These are phyloP conservation scores for Furcasterigmium sp. DNA, from an alignment of 2,329 filamentous ascomycete genomes.

Conservation along the genomic window DNA sequence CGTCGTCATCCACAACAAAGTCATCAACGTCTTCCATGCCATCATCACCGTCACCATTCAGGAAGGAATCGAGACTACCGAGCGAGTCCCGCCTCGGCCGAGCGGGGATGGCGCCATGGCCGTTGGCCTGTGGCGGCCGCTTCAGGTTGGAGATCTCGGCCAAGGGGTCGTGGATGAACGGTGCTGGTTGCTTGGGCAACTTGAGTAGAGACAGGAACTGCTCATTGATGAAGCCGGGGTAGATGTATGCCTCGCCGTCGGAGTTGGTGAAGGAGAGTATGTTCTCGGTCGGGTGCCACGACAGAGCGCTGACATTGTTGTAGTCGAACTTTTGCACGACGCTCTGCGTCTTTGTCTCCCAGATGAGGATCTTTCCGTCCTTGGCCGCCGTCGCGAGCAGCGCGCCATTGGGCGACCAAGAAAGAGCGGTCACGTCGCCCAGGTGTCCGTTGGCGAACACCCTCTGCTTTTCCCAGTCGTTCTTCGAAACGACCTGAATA, in stretches of 20 bases:
- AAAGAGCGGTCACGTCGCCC: slow-evolving; percentile 77
- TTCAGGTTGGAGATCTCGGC: slow-evolving; percentile 64
- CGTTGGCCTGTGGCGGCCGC: slow-evolving; percentile 37
- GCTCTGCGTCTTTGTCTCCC: slow-evolving; percentile 85
- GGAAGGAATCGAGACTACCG: slow-evolving; percentile 78
- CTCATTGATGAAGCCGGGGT: slow-evolving; percentile 61
- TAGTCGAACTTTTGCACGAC: slow-evolving; percentile 75
- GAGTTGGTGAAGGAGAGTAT: slow-evolving; percentile 86
- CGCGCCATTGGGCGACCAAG: slow-evolving; percentile 94
- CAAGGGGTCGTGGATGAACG: slow-evolving; percentile 78
- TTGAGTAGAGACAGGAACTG: slow-evolving; percentile 53
- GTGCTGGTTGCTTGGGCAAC: slow-evolving; percentile 65
- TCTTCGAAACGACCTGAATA: slow-evolving; percentile 80
- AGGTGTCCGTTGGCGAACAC: slow-evolving; percentile 74
- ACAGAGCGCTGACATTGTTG: slow-evolving; percentile 75
- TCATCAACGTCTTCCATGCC: slow-evolving; percentile 52
- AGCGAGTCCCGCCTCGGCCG: slow-evolving; percentile 55
- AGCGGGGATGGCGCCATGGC: slow-evolving; percentile 7
- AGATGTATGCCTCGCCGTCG: slow-evolving; percentile 90
- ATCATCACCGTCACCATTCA: slow-evolving; percentile 51
- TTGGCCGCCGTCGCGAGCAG: slow-evolving; percentile 68
- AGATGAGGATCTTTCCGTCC: slow-evolving; percentile 69
- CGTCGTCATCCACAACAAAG: slow-evolving; percentile 93
- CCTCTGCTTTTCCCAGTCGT: slow-evolving; percentile 84
- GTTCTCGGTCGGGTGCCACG: slow-evolving; percentile 89